phyloP scores from a whole-genome alignment of 495 filamentous ascomycete species.

The Apodospora peruviana region DNA sequence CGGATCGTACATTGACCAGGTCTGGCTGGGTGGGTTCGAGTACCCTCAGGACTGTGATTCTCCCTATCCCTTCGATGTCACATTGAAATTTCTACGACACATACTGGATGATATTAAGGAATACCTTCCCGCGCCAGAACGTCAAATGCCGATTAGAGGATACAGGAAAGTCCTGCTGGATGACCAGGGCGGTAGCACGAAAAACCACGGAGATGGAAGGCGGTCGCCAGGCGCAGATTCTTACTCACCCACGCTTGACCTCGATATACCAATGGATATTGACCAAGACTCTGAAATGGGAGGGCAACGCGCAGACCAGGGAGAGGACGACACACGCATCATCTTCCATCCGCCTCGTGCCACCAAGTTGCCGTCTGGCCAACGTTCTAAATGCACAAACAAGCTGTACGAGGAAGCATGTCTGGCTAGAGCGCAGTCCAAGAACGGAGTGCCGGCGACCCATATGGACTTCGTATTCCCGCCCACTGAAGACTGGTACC shows the following conservation, averaged over 20 bases:
- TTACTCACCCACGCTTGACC: neutral
- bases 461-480: constrained; percentile 31
- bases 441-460: neutral
- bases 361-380: constrained; percentile 6
- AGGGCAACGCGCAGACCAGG: neutral
- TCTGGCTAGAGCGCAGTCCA: constrained; percentile 11
- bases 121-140: constrained; percentile 24
- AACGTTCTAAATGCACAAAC: constrained; percentile 31
- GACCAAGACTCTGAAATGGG: neutral
- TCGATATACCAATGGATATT: constrained; percentile 16
- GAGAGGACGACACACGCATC: constrained; percentile 24
- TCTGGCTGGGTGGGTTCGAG: constrained; percentile 35
- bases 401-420: constrained; percentile 32
- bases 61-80: constrained; percentile 16
- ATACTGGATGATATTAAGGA: constrained; percentile 17
- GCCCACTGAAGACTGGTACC: constrained; percentile 40
- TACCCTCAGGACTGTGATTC: constrained; percentile 9
- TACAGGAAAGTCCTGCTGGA: constrained; percentile 13
- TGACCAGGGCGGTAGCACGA: neutral
- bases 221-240: neutral
- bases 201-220: too few species aligned
- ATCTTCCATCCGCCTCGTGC: constrained; percentile 40
- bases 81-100: constrained; percentile 15
- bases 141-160: constrained; percentile 12
- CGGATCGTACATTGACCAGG: constrained; percentile 21